phyloP scores from a whole-genome alignment of 106 monocot genomes.

The Apostasia ramifera region DNA sequence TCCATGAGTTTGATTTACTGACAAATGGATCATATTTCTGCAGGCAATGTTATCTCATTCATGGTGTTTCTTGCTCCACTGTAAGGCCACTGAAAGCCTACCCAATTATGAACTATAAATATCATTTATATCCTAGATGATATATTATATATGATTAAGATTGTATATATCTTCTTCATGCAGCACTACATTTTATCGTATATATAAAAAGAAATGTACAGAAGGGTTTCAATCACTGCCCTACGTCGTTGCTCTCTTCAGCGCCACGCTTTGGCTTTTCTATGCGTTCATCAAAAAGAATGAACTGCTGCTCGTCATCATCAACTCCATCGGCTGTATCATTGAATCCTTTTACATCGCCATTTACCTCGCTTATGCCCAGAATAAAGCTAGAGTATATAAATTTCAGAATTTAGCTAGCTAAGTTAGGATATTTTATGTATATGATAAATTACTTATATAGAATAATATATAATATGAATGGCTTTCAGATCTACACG shows the following conservation, averaged over 20 bases:
- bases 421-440: background rate
- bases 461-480: background rate
- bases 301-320: constrained; percentile 56
- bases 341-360: constrained; percentile 58
- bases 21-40: too few relatives aligned
- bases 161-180: background rate
- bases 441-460: background rate
- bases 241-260: constrained; percentile 14
- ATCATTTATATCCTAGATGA: too few relatives aligned
- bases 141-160: background rate
- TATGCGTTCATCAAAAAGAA: constrained; percentile 36
- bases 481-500: constrained; percentile 19
- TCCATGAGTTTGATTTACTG: too few relatives aligned
- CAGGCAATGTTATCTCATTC: constrained; percentile 22
- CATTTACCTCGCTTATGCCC: constrained; percentile 50
- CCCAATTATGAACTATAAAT: too few relatives aligned
- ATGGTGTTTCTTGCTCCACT: constrained; percentile 17
- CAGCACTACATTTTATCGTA: constrained; percentile 10
- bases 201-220: constrained; percentile 10
- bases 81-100: background rate
- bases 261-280: constrained; percentile 10
- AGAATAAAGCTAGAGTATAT: constrained; percentile 33
- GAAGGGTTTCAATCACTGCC: constrained; percentile 14
- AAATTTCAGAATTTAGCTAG: background rate
- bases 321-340: constrained; percentile 57